Percentiles rank a stretch among this genome's conserved stretches.
Evolutionary conservation across 108 stramenopile genomes (phyloP).

Genomic region (Discostella pseudostelligera): DNA sequence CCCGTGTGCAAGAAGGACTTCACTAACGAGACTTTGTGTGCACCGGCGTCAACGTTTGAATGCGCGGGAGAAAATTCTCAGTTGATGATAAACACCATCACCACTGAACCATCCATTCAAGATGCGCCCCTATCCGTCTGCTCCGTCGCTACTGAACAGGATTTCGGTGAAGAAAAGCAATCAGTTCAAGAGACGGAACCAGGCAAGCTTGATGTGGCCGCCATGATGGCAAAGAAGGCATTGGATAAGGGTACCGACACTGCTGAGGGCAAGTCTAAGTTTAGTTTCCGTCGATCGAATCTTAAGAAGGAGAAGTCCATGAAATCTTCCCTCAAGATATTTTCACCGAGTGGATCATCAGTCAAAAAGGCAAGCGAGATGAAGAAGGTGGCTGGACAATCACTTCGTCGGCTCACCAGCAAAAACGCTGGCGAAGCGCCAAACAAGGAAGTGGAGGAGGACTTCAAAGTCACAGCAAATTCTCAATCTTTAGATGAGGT

Average conservation of each 20-base stretch:
- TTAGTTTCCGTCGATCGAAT: neutral
- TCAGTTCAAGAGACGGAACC: neutral
- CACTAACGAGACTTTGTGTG: neutral
- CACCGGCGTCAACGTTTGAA: no score
- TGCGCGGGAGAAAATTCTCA: no score
- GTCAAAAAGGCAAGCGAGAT: neutral
- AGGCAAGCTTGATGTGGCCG: neutral
- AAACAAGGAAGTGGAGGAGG: neutral
- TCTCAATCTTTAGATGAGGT: no score
- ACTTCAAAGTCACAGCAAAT: neutral
- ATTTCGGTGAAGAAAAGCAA: neutral
- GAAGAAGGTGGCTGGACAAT: neutral
- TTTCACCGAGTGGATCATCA: neutral
- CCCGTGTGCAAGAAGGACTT: neutral
- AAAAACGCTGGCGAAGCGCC: neutral
- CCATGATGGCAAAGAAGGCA: conserved; percentile 2
- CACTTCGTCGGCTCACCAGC: neutral
- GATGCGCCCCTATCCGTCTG: no score
- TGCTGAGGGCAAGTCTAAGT: neutral
- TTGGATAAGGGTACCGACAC: neutral
- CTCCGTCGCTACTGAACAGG: no score
- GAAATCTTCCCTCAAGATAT: neutral
- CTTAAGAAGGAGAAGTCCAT: neutral
- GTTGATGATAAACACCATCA: no score
- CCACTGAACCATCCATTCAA: no score